Base-by-base conservation (phyloP, 1,284 basidiomycete species). In the Ganoderma resinaceum region DNA sequence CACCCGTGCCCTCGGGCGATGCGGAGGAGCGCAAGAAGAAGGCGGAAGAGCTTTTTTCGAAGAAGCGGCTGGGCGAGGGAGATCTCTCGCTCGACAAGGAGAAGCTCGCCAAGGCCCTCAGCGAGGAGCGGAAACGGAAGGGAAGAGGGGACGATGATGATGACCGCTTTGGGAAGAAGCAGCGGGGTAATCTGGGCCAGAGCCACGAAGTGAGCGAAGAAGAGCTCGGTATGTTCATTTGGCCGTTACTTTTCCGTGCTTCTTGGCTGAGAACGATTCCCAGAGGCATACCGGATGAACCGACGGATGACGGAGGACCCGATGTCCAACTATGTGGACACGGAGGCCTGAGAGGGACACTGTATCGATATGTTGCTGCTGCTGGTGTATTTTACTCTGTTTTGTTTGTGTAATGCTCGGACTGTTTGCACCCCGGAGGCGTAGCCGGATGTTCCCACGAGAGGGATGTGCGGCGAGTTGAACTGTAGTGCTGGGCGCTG, bases 151-250 rank as follows among this genome's bases (percentile, higher is more conserved):
- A 87, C 3, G 86, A 88, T 0, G 80, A 80, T n/a, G 80, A 80
- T 18, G 88, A 88, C 55, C 81, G 86, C 65, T 83, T 80, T 67
- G 87, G 85, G 62, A 91, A 91, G 80, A 90, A 89, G 76, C 78
- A 73, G 70, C 78, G 84, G 81, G 68, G 83, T 84, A 65, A 87
- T 82, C 18, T 53, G 35, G 66, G 66, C 7, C 37, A 55, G 62
- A 73, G 87, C 86, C 73, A 77, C 75, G 95, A 96, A 60, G 94
- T 98, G 33, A 93, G 95, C 1, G 95, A 98, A 80, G 96, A 97
- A 78, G 91, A 98, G 77, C 88, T 98, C 69, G 96, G 94, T 94
- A 77, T 71, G 93, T 83, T 63, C 62, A 49, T 37, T 42, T 23
- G 23, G 11, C 46, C 78, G 42, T 65, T 66, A 35, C 18, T 1